A percentile compares a stretch with the other conserved stretches of the same genome.
Evolutionary conservation across 164 flowering plant species (phyloP).

Genomic region (Chloranthus sessilifolius): DNA sequence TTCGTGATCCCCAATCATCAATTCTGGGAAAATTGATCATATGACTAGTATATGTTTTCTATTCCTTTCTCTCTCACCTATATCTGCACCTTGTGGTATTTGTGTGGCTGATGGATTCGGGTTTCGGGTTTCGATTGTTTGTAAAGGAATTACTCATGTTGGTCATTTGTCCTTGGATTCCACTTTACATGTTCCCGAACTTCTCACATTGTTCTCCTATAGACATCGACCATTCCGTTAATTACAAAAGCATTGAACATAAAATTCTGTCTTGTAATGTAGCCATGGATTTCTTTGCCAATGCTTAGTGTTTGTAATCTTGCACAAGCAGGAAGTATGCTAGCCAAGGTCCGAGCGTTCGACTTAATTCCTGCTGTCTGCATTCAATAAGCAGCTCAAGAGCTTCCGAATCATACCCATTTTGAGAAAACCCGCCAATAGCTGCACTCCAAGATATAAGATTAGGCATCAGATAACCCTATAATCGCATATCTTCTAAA

Average conservation of each 20-base stretch:
- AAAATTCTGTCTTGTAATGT: constrained; percentile 43
- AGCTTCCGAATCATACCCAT: constrained; percentile 54
- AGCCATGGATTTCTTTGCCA: constrained; percentile 67
- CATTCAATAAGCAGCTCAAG: constrained; percentile 49
- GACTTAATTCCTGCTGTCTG: constrained; percentile 44
- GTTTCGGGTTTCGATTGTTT: too few species aligned
- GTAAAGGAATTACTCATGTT: too few species aligned
- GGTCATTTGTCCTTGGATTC: too few species aligned
- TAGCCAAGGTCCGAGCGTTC: constrained; percentile 55
- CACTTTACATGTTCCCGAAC: too few species aligned
- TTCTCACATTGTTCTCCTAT: too few species aligned
- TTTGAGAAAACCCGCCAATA: constrained; percentile 60
- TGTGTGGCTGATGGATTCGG: too few species aligned
- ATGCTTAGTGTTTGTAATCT: constrained; percentile 33
- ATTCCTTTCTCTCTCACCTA: too few species aligned
- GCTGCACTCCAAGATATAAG: constrained; percentile 75
- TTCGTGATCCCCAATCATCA: too few species aligned
- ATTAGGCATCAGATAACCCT: constrained; percentile 33
- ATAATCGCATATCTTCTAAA: constrained; percentile 37
- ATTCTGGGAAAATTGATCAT: too few species aligned
- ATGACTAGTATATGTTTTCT: too few species aligned
- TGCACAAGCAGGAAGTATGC: constrained; percentile 70
- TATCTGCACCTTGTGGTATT: too few species aligned
- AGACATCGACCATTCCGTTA: constrained; percentile 65
- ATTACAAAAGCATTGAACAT: constrained; percentile 47